phyloP scores from a whole-genome alignment of 2,329 filamentous ascomycete genomes.

The Rhynchosporium secalis region DNA sequence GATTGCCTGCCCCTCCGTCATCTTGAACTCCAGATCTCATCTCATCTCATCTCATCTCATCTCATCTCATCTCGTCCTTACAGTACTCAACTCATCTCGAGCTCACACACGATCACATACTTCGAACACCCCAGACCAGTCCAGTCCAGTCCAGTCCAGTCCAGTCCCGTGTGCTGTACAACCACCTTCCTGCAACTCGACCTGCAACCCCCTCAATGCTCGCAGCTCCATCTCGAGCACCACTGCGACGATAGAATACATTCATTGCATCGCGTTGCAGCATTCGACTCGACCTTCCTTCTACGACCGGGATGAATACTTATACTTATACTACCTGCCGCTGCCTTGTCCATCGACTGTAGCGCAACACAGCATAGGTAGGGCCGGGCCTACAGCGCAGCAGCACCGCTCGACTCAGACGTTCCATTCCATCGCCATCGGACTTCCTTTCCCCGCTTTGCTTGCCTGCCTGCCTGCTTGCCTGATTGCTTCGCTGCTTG shows the following conservation, averaged over 20 bases:
- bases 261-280: neutral
- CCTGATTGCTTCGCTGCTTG: neutral
- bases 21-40: too few relatives aligned
- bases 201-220: conserved; percentile 7
- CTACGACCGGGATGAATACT: conserved; percentile 16
- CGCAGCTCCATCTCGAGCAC: neutral
- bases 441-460: neutral
- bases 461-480: neutral
- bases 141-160: neutral
- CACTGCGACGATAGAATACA: neutral
- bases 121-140: neutral
- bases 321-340: neutral
- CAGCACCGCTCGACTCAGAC: neutral
- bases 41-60: too few relatives aligned
- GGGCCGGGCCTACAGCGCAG: neutral
- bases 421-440: conserved; percentile 4
- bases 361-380: conserved; percentile 20
- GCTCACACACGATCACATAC: neutral
- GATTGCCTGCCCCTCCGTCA: too few relatives aligned
- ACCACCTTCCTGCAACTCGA: neutral
- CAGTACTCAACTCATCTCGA: too few relatives aligned
- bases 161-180: neutral
- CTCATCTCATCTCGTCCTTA: too few relatives aligned
- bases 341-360: conserved; percentile 17
- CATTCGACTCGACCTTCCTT: neutral